Base-by-base conservation (phyloP, 1,139 yeast genomes). In the Nematodospora anomalae region DNA sequence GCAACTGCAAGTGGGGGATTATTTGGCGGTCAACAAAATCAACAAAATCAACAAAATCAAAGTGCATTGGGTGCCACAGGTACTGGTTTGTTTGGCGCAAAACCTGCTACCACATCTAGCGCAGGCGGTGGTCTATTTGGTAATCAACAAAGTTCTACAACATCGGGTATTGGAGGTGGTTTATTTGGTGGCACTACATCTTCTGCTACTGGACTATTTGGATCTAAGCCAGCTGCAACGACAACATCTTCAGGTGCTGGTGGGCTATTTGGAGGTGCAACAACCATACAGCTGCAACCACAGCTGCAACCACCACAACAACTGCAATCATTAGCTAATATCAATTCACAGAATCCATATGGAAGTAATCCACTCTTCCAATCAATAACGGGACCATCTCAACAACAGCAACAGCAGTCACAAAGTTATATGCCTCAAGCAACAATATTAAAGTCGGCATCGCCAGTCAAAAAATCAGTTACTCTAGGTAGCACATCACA, bases 361-460 rank as follows among this genome's bases (percentile, higher is more conserved):
- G 90, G 92, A 3, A 71, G 71, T 45, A 82, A 80, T 53, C 87
- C 87, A 4, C 64, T 81, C 35, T 83, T 78, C 61, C 68, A 70
- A 50, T 63, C 71, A 39, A 63, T 71, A 21, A 62, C 66, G 11
- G 55, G 57, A 2, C 44, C 51, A 11, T 12, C 39, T 3, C 42
- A 40, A 16, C 60, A 58, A 32, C 22, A 42, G 11, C 56, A 42
- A 32, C 35, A 29, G n/a, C 52, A 46, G 13, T 51, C 39, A 26
- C 40, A 32, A 22, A 31, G 35, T n/a, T 36, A 41, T 12, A 36
- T 35, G 13, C 86, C 89, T 26, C 57, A 77, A 20, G 79, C 80
- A 2, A 74, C 76, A 21, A 75, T 80, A 9, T 60, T 79, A 7
- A 50, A 50, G 29, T 57, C 68, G 18, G 58, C 68, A 3, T 67